Percentiles rank a stretch among this genome's conserved stretches.
These are phyloP conservation scores for Zygoascus tannicola DNA, from an alignment of 805 yeast species.

Conservation along the genomic window DNA sequence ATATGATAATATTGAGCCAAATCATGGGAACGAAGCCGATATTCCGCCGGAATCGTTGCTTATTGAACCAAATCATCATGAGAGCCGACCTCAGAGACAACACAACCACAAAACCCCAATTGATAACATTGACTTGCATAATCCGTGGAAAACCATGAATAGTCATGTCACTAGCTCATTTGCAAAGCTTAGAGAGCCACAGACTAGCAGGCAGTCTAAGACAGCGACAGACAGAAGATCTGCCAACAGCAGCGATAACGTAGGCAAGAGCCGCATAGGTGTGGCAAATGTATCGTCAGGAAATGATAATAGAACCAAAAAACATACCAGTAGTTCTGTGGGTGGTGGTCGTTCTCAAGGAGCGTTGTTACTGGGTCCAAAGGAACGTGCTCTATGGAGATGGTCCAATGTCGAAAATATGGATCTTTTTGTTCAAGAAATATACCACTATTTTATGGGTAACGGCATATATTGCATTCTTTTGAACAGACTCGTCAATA, in stretches of 20 bases:
- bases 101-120: not conserved
- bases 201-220: not conserved
- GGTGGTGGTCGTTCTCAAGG: not conserved
- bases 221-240: not conserved
- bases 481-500: slow-evolving; percentile 52
- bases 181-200: not conserved
- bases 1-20: not conserved
- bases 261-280: not conserved
- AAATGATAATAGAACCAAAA: too few relatives aligned
- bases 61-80: not conserved
- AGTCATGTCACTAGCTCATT: not conserved
- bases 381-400: slow-evolving; percentile 78
- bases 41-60: not conserved
- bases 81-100: not conserved
- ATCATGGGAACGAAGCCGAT: not conserved
- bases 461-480: slow-evolving; percentile 79
- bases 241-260: not conserved
- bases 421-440: slow-evolving; percentile 74
- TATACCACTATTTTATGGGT: slow-evolving; percentile 70
- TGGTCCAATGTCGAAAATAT: slow-evolving; percentile 96
- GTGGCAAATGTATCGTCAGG: not conserved
- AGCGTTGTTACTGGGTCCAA: slow-evolving; percentile 10
- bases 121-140: not conserved
- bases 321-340: not conserved
- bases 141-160: not conserved